phyloP scores from a whole-genome alignment of 257 asterid genomes.

The Capsicum rhomboideum region DNA sequence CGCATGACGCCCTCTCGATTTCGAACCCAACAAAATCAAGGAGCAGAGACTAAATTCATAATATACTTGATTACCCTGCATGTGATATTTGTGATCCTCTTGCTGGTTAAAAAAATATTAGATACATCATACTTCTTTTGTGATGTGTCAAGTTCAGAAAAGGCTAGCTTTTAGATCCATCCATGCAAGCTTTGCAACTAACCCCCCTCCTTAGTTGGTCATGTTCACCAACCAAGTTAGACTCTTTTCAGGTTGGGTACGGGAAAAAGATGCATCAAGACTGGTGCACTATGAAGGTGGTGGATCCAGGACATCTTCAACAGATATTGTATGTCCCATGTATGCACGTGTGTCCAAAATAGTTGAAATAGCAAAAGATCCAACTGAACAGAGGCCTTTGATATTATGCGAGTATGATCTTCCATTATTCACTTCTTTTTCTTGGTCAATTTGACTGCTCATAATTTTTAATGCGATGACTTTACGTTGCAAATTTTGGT shows the following conservation, averaged over 20 bases:
- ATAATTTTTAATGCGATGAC: neutral
- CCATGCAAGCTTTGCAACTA: neutral
- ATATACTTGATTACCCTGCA: neutral
- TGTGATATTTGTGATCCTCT: neutral
- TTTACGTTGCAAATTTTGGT: neutral
- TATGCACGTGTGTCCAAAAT: constrained; percentile 93
- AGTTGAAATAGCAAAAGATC: constrained; percentile 84
- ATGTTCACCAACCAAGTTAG: neutral
- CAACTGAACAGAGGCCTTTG: constrained; percentile 75
- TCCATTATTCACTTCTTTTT: constrained; percentile 6
- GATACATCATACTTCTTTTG: neutral
- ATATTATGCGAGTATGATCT: constrained; percentile 90
- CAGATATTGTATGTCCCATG: constrained; percentile 98
- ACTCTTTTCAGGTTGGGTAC: constrained; percentile 66
- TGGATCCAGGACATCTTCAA: constrained; percentile 80
- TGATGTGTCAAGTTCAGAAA: neutral
- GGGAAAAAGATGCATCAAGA: constrained; percentile 87
- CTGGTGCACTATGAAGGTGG: constrained; percentile 94
- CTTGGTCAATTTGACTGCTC: neutral
- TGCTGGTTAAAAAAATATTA: neutral
- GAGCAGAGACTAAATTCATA: neutral
- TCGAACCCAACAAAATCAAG: no score
- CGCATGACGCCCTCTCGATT: no score
- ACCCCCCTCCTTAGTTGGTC: neutral
- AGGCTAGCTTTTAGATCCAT: neutral